Percentiles rank a stretch among this genome's conserved stretches.
Conservation (phyloP, 2,329 filamentous ascomycete genomes). For the Cladosporium velox region DNA sequence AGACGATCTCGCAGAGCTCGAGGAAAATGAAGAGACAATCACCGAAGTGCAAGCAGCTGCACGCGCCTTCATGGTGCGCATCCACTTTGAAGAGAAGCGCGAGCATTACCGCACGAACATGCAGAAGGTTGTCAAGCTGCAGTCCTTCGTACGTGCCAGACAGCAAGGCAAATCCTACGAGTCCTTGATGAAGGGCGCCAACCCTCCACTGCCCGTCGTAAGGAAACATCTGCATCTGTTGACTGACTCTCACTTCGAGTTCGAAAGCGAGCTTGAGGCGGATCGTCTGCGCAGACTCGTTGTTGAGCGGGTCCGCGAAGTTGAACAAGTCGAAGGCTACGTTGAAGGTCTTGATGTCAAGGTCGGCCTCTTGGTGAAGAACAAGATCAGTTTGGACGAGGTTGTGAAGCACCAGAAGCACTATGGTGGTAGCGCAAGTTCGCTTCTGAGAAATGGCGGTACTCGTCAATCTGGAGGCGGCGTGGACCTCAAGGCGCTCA, state of each 20-base stretch:
- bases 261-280: constrained; percentile 97
- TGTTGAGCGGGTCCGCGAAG: constrained; percentile 94
- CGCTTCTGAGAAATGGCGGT: constrained; percentile 36
- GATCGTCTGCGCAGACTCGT: constrained; percentile 93
- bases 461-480: constrained; percentile 71
- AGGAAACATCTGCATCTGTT: constrained; percentile 98
- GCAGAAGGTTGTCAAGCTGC: constrained; percentile 98
- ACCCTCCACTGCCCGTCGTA: constrained; percentile 92
- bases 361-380: constrained; percentile 96
- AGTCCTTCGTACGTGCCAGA: constrained; percentile 92
- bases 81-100: constrained; percentile 78
- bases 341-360: constrained; percentile 99
- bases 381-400: constrained; percentile 98
- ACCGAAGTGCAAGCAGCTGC: constrained; percentile 73
- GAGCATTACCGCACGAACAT: constrained; percentile 93
- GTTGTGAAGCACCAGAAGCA: constrained; percentile 96
- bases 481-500: constrained; percentile 91
- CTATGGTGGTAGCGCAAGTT: constrained; percentile 67
- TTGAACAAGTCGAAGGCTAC: constrained; percentile 95
- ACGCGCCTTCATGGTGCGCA: constrained; percentile 72
- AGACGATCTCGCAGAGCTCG: constrained; percentile 71
- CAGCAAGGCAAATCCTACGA: constrained; percentile 98
- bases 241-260: constrained; percentile 98
- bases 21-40: constrained; percentile 78
- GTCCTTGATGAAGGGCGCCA: constrained; percentile 92